Evolutionary conservation across 116 monocot species (phyloP).

Genomic region (Posidonia oceanica): DNA sequence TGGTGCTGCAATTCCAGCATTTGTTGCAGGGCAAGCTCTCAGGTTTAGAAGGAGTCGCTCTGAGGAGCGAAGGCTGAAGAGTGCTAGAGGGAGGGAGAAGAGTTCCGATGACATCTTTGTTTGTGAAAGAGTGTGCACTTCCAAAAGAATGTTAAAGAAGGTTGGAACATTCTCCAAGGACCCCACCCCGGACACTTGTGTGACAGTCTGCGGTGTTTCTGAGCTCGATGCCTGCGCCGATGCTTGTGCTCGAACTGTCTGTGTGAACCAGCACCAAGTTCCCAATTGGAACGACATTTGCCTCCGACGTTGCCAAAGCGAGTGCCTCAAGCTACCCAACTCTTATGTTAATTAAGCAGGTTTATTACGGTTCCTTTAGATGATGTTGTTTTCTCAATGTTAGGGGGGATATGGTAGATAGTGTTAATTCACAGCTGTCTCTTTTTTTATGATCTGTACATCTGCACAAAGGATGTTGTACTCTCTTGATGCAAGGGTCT

Average conservation of each 20-base stretch:
- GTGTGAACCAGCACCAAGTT: conserved; percentile 94
- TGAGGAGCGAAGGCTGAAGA: conserved; percentile 71
- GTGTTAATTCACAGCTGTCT: no score
- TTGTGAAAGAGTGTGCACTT: conserved; percentile 94
- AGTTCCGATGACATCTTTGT: conserved; percentile 86
- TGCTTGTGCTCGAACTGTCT: conserved; percentile 88
- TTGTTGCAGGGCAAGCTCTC: conserved; percentile 64
- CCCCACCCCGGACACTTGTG: conserved; percentile 82
- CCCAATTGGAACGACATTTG: conserved; percentile 99
- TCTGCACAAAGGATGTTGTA: no score
- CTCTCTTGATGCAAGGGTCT: no score
- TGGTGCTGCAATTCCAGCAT: conserved; percentile 69
- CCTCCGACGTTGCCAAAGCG: conserved; percentile 81
- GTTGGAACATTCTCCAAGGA: conserved; percentile 96
- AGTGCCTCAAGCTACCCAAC: conserved; percentile 78
- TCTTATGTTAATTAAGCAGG: conserved; percentile 17
- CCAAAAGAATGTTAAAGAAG: conserved; percentile 94
- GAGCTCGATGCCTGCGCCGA: conserved; percentile 95
- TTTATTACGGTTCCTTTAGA: no score
- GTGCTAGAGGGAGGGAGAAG: conserved; percentile 69
- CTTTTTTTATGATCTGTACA: no score
- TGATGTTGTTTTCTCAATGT: no score
- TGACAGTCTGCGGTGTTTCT: conserved; percentile 94
- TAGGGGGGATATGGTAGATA: no score
- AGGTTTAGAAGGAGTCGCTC: conserved; percentile 45